phyloP scores from a whole-genome alignment of 164 flowering plant genomes.

The Stephania japonica region DNA sequence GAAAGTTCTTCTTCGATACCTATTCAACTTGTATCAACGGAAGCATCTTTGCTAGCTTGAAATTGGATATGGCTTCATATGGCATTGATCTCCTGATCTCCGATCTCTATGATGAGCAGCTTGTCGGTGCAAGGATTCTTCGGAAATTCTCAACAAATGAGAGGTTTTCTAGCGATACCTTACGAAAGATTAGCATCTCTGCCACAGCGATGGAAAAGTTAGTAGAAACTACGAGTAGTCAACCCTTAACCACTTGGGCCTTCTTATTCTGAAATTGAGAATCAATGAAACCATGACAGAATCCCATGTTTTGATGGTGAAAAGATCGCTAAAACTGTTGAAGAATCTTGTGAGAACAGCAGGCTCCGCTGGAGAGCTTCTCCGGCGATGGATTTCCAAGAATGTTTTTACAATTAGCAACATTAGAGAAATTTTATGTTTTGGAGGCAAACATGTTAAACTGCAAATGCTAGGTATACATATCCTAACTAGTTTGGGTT shows the following conservation, averaged over 20 bases:
- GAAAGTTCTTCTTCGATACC: conserved; percentile 85
- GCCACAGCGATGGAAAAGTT: conserved; percentile 61
- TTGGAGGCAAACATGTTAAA: conserved; percentile 59
- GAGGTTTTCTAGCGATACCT: conserved; percentile 55
- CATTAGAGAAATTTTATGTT: conserved; percentile 63
- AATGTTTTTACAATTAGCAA: conserved; percentile 82
- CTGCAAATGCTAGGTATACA: conserved; percentile 67
- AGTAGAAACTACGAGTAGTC: conserved; percentile 55
- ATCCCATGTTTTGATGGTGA: conserved; percentile 52
- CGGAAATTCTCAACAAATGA: conserved; percentile 32
- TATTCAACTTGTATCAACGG: conserved; percentile 74
- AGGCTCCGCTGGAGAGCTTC: conserved; percentile 65
- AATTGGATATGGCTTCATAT: conserved; percentile 81
- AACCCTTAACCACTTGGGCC: conserved; percentile 73
- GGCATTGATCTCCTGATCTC: conserved; percentile 71
- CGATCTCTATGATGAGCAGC: conserved; percentile 70
- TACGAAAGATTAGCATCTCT: conserved; percentile 68
- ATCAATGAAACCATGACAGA: conserved; percentile 25
- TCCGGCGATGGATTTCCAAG: conserved; percentile 69
- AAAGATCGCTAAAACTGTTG: conserved; percentile 65
- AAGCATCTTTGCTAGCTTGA: conserved; percentile 87
- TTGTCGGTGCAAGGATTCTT: conserved; percentile 69
- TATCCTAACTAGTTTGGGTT: conserved; percentile 61
- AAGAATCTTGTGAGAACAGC: conserved; percentile 75
- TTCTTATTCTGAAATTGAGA: conserved; percentile 60